A percentile compares a stretch with the other conserved stretches of the same genome.
Conservation (phyloP, 345 rosid species). For the Carallia pectinifolia region DNA sequence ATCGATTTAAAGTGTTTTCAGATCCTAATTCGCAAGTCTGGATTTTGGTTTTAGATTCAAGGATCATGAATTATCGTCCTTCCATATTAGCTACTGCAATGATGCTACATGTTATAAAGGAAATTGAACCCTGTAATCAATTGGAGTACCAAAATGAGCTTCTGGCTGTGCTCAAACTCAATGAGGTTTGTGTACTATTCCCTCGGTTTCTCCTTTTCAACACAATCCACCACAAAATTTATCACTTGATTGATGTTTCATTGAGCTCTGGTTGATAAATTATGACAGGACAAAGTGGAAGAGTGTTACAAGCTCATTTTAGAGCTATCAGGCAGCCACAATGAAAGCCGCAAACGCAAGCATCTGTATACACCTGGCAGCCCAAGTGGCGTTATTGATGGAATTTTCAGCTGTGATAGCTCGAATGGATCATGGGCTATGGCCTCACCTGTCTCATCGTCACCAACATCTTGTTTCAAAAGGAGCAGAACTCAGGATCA, state of each 20-base stretch:
- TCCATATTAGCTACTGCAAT: slow-evolving; percentile 73
- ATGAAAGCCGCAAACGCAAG: slow-evolving; percentile 49
- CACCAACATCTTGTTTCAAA: slow-evolving; percentile 47
- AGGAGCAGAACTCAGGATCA: slow-evolving; percentile 65
- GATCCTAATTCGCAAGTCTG: slow-evolving; percentile 12
- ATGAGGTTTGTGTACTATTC: slow-evolving; percentile 48
- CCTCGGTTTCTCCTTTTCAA: slow-evolving; percentile 8
- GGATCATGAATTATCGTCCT: slow-evolving; percentile 56
- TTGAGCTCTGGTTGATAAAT: slow-evolving; percentile 5
- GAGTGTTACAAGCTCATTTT: slow-evolving; percentile 61
- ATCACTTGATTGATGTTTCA: not conserved
- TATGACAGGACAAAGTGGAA: slow-evolving; percentile 53
- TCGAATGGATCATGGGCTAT: slow-evolving; percentile 42
- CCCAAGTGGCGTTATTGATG: slow-evolving; percentile 58
- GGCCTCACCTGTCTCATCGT: slow-evolving; percentile 43
- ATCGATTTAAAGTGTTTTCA: slow-evolving; percentile 4
- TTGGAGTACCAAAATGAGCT: slow-evolving; percentile 59
- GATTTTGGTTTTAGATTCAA: slow-evolving; percentile 59
- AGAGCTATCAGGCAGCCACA: slow-evolving; percentile 40
- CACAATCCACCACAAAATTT: not conserved
- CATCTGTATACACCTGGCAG: slow-evolving; percentile 36
- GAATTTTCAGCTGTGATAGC: slow-evolving; percentile 56
- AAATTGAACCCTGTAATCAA: slow-evolving; percentile 48
- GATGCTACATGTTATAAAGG: slow-evolving; percentile 64
- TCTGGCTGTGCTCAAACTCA: slow-evolving; percentile 48